These are phyloP conservation scores for Calcarisporium arbuscula DNA, from an alignment of 2,329 filamentous ascomycete genomes.

Conservation along the genomic window DNA sequence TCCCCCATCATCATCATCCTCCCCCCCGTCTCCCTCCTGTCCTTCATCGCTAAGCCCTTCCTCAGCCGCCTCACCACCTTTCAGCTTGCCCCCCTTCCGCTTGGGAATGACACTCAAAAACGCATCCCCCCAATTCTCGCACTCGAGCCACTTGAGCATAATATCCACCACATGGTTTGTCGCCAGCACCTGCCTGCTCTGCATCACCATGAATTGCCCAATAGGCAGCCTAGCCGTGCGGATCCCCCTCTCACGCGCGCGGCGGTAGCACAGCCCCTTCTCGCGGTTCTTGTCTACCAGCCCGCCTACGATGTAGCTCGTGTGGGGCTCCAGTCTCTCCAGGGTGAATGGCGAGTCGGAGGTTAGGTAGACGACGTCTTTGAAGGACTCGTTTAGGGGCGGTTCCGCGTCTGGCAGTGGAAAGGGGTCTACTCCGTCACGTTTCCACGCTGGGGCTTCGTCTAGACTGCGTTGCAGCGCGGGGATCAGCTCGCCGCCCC, in stretches of 20 bases:
- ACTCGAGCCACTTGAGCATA: constrained; percentile 88
- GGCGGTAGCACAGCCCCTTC: constrained; percentile 87
- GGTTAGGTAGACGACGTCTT: constrained; percentile 73
- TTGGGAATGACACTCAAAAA: constrained; percentile 86
- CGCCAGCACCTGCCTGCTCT: constrained; percentile 75
- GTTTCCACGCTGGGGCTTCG: constrained; percentile 21
- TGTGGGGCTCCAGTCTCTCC: constrained; percentile 76
- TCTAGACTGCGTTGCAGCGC: constrained; percentile 39
- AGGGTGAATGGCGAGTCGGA: constrained; percentile 87
- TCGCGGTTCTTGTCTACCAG: constrained; percentile 95
- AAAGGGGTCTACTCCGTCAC: constrained; percentile 25
- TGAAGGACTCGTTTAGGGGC: constrained; percentile 23
- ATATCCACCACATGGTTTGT: constrained; percentile 98
- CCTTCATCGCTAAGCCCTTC: constrained; percentile 16
- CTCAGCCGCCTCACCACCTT: constrained; percentile 23
- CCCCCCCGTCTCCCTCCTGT: constrained; percentile 19
- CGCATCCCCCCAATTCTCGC: constrained; percentile 83
- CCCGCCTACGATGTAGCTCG: constrained; percentile 87
- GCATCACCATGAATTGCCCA: constrained; percentile 90
- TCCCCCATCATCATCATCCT: constrained; percentile 22
- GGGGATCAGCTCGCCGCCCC: constrained; percentile 55
- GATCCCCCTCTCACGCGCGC: constrained; percentile 67
- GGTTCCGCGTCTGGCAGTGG: constrained; percentile 27
- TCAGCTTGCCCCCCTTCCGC: constrained; percentile 74
- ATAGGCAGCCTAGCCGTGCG: constrained; percentile 90